Evolutionary conservation across 192 early-diverging fungal species (phyloP).

Genomic region (Ramicandelaber brevisporus): DNA sequence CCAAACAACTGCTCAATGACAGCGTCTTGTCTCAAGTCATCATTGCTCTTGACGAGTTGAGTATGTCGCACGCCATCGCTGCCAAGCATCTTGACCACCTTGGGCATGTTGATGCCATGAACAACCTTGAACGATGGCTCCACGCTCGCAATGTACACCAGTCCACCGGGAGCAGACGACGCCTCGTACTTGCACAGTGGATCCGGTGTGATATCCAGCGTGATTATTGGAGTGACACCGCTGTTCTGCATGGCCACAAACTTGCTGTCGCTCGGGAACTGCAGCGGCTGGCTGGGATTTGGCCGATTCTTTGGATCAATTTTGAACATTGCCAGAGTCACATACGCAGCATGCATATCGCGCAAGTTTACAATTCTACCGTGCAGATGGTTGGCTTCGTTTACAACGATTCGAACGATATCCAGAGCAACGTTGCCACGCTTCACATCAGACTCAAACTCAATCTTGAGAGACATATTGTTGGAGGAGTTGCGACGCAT

Average conservation of each 20-base stretch:
- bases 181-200: conserved; percentile 6
- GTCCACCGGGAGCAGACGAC: conserved; percentile 10
- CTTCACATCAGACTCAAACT: conserved; percentile 2
- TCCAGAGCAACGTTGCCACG: conserved; percentile 3
- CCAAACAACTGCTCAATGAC: conserved; percentile 38
- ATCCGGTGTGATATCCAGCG: conserved; percentile 14
- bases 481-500: background rate
- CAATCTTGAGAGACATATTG: background rate
- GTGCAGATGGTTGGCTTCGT: no score
- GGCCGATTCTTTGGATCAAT: no score
- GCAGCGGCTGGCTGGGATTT: no score
- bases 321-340: no score
- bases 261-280: conserved; percentile 7
- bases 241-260: conserved; percentile 6
- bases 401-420: no score
- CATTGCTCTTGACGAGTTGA: conserved; percentile 27
- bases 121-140: conserved; percentile 11
- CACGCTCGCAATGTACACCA: conserved; percentile 11
- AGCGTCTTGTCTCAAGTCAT: conserved; percentile 57
- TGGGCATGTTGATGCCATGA: conserved; percentile 20
- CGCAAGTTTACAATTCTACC: no score
- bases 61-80: conserved; percentile 15
- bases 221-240: conserved; percentile 7
- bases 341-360: no score
- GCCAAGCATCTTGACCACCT: conserved; percentile 12